These are phyloP conservation scores for Spongispora temasekensis DNA, from an alignment of 1,284 basidiomycete species.

Conservation along the genomic window DNA sequence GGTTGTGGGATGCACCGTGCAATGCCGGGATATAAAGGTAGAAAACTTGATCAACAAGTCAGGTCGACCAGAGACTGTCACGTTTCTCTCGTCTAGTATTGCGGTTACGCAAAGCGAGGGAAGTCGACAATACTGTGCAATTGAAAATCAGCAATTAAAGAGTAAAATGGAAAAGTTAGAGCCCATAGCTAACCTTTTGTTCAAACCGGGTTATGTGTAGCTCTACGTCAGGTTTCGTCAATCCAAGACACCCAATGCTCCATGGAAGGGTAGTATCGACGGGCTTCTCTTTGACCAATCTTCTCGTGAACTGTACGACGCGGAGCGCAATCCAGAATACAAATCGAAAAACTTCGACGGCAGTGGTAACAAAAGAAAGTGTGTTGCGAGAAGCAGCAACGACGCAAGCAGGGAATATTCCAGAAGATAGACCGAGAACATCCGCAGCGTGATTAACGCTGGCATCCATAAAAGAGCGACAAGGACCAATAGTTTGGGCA, in stretches of 20 bases:
- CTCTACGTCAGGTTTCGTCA: constrained; percentile 37
- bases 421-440: constrained; percentile 64
- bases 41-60: constrained; percentile 48
- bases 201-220: constrained; percentile 41
- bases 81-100: constrained; percentile 45
- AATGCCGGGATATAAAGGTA: constrained; percentile 34
- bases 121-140: constrained; percentile 19
- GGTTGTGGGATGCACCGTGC: constrained; percentile 42
- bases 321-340: constrained; percentile 62
- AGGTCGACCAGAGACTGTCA: constrained; percentile 62
- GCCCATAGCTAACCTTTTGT: constrained; percentile 33
- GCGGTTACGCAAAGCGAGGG: constrained; percentile 50
- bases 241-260: constrained; percentile 53
- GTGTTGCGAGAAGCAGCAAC: constrained; percentile 47
- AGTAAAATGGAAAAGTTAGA: background rate
- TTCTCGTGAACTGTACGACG: constrained; percentile 42
- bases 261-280: constrained; percentile 44
- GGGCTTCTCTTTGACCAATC: constrained; percentile 21
- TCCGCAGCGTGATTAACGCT: constrained; percentile 39
- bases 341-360: constrained; percentile 54
- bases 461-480: constrained; percentile 38
- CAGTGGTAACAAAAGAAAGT: constrained; percentile 44
- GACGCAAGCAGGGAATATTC: constrained; percentile 58
- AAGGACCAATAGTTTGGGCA: constrained; percentile 33
- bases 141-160: constrained; percentile 13